Base-by-base conservation (phyloP, 2,329 filamentous ascomycete genomes). In the Cladorrhinum sp. region DNA sequence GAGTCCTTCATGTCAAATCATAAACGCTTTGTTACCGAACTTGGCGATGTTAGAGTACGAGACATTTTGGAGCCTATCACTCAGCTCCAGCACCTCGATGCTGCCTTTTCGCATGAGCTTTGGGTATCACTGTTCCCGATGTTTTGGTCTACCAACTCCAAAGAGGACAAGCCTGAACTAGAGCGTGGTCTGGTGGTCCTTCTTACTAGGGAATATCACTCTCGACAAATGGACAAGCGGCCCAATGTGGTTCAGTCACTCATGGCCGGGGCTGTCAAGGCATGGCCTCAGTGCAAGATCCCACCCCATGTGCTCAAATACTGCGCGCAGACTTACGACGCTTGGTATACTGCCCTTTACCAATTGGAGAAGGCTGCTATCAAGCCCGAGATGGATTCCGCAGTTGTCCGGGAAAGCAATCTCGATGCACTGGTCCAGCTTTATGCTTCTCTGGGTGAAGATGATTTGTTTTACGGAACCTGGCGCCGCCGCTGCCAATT, bases 251-350 rank as follows among this genome's bases (percentile, higher is more conserved):
- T 99, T 2, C 91, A 97, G 70, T 95, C 93, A 7, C 81, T 99
- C 60, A 82, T 99, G 5, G 91, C 96, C 68, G 95, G 92, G 45
- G 89, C 91, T 36, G 91, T 93, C 13, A 90, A 89, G 69, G 88
- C 93, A 1, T 90, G 84, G 77, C 93, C 95, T 0, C 85, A 91
- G 22, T 96, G 95, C 76, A 96, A 95, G 75, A 87, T 99, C 54
- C 95, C 95, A 6, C 92, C 95, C 0, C 95, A 99, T 70, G 92
- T 98, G 38, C 86, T 99, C 77, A 99, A 99, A 72, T 98, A 93
- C 68, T 84, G 96, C 59, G 93, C 92, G 20, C 91, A 91, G 73
- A 96, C 92, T 0, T 99, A 96, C 72, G 93, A 97, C 74, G 91
- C 89, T 0, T 99, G 95, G 96, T 99, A 99, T 72, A 93, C 92